These are phyloP conservation scores for Lodderomyces elongisporus DNA, from an alignment of 1,139 yeast species.

Conservation along the genomic window DNA sequence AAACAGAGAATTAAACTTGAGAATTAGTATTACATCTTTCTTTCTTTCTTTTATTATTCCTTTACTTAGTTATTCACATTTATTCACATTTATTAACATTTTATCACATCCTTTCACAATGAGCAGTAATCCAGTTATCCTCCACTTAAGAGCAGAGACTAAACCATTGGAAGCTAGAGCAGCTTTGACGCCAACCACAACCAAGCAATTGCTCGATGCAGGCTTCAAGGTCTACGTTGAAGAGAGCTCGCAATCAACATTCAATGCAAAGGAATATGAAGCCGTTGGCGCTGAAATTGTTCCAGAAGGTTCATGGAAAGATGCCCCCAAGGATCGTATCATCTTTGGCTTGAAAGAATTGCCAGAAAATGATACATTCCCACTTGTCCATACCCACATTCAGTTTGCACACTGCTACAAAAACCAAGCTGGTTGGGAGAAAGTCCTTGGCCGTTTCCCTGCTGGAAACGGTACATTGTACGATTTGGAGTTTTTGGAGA, in stretches of 20 bases:
- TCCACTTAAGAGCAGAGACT: slow-evolving; percentile 90
- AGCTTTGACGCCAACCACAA: slow-evolving; percentile 88
- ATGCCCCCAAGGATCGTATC: slow-evolving; percentile 85
- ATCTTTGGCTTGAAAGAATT: slow-evolving; percentile 92
- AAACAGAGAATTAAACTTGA: no score
- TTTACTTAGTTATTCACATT: no score
- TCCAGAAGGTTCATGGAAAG: slow-evolving; percentile 88
- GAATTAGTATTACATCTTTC: no score
- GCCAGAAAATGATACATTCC: slow-evolving; percentile 87
- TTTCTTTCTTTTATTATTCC: no score
- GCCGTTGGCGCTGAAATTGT: slow-evolving; percentile 81
- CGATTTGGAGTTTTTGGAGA: slow-evolving; percentile 90
- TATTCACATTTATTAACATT: no score
- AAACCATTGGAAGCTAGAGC: slow-evolving; percentile 98
- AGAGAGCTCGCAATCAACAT: slow-evolving; percentile 78
- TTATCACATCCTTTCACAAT: no score
- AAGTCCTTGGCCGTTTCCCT: slow-evolving; percentile 82
- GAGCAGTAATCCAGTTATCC: slow-evolving; percentile 42
- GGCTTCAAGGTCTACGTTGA: slow-evolving; percentile 89
- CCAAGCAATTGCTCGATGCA: slow-evolving; percentile 76
- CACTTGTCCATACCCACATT: slow-evolving; percentile 89
- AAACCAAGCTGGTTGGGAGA: slow-evolving; percentile 96
- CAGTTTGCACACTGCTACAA: slow-evolving; percentile 99
- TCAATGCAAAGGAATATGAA: slow-evolving; percentile 68
- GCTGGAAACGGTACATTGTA: slow-evolving; percentile 86